Evolutionary conservation across 805 yeast genomes (phyloP), one percentile per base, ranked within the genome.

Genomic region (Maudiozyma barnettii): DNA sequence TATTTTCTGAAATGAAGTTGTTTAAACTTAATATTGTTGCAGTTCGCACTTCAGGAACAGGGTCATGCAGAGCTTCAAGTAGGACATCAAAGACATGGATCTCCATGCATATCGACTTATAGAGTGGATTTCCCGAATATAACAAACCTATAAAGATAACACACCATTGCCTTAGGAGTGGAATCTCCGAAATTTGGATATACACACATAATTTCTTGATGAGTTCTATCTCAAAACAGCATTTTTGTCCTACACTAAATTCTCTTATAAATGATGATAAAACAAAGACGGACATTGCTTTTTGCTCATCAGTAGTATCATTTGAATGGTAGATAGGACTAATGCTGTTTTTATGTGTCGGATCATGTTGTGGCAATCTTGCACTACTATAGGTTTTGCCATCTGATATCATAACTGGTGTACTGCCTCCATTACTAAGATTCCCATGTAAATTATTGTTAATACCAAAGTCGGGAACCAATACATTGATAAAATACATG

Each of bases 281-380:
- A 16, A 93, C 88, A 59, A 93, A 87, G 0, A 95, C 95, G 66
- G 97, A 84, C 87, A 91, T 86, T 0, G 98, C 97, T 61, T 88
- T 82, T 60, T 91, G 96, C 56, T 88, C 95, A 55, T 83, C 88
- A 46, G 79, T 78, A 8, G 68, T 65, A 46, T 63, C 63, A 47
- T 56, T 64, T 2, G 58, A 52, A n/a, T 48, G 54, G 44, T 52
- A 54, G 10, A 45, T 29, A 16, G 41, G 23, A 5, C 44, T 39
- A 18, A 46, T 30, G 29, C 39, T 49, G 13, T 45, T 38, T 19
- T 37, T 23, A 13, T 37, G 29, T 14, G 41, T 21, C 10, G 14
- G 5, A 12, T 42, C 33, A 13, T 29, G 20, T 4, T 45, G 45
- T 13, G 21, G 35, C 4, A 45, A 26, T 14, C 20, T 44, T 38